A percentile compares a stretch with the other conserved stretches of the same genome.
These are phyloP conservation scores for Silene noctiflora DNA, from an alignment of 179 eudicot species.

Conservation along the genomic window DNA sequence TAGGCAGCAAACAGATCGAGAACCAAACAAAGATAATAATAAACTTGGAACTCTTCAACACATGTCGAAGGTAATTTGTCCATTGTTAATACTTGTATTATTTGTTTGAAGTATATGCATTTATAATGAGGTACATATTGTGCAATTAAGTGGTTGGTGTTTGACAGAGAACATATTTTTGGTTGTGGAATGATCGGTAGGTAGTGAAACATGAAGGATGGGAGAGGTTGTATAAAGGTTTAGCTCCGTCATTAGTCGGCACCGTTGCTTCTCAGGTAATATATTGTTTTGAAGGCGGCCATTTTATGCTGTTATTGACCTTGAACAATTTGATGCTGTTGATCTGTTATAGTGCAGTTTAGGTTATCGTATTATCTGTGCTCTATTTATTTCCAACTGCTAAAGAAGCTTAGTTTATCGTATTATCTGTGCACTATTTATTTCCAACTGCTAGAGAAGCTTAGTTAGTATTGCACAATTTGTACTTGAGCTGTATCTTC, in stretches of 20 bases:
- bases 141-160: not conserved
- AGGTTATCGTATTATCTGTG: not conserved
- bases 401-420: not conserved
- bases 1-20: conserved; percentile 91
- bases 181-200: conserved; percentile 29
- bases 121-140: not conserved
- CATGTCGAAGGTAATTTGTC: conserved; percentile 59
- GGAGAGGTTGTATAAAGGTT: conserved; percentile 78
- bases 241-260: conserved; percentile 80
- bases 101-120: not conserved
- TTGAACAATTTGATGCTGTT: not conserved
- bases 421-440: not conserved
- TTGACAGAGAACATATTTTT: conserved; percentile 2
- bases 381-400: not conserved
- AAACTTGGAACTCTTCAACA: conserved; percentile 59
- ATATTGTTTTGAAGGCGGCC: not conserved
- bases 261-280: conserved; percentile 94
- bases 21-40: conserved; percentile 51
- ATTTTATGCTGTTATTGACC: not conserved
- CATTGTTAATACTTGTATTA: not conserved
- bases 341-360: not conserved
- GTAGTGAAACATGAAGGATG: conserved; percentile 90
- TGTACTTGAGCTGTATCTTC: too few species aligned
- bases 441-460: not conserved
- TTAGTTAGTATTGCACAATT: not conserved